A percentile compares a stretch with the other conserved stretches of the same genome.
Conservation (phyloP, 2,329 filamentous ascomycete species). For the Fusarium sp. region DNA sequence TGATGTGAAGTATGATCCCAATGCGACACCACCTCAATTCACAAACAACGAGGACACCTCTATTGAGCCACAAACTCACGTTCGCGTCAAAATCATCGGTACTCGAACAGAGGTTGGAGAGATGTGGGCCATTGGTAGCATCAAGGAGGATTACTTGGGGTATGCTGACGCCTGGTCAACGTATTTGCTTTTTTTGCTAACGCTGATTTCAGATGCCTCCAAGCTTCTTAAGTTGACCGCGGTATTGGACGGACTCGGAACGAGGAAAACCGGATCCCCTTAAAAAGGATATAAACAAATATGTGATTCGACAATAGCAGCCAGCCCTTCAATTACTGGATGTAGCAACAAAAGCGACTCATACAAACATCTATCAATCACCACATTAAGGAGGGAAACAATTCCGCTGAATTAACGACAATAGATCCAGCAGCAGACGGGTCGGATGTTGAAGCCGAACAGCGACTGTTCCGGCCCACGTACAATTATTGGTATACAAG, state of each 20-base stretch:
- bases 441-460: neutral
- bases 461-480: neutral
- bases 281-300: neutral
- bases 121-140: constrained; percentile 97
- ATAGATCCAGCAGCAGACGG: neutral
- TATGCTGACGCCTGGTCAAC: constrained; percentile 50
- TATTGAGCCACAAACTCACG: constrained; percentile 92
- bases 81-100: constrained; percentile 94
- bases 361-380: constrained; percentile 3
- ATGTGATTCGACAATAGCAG: neutral
- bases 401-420: constrained; percentile 4
- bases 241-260: constrained; percentile 28
- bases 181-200: constrained; percentile 22
- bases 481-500: constrained; percentile 11
- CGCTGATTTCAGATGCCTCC: constrained; percentile 44
- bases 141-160: constrained; percentile 86
- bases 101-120: constrained; percentile 92
- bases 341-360: constrained; percentile 5
- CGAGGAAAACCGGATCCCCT: constrained; percentile 24
- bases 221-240: constrained; percentile 39
- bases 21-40: constrained; percentile 95
- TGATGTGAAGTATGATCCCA: constrained; percentile 94
- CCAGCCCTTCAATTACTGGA: neutral
- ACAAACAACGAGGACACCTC: constrained; percentile 94
- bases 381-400: neutral